These are phyloP conservation scores for Leishmania martiniquensis DNA, from an alignment of 208 protist genomes.

Conservation along the genomic window DNA sequence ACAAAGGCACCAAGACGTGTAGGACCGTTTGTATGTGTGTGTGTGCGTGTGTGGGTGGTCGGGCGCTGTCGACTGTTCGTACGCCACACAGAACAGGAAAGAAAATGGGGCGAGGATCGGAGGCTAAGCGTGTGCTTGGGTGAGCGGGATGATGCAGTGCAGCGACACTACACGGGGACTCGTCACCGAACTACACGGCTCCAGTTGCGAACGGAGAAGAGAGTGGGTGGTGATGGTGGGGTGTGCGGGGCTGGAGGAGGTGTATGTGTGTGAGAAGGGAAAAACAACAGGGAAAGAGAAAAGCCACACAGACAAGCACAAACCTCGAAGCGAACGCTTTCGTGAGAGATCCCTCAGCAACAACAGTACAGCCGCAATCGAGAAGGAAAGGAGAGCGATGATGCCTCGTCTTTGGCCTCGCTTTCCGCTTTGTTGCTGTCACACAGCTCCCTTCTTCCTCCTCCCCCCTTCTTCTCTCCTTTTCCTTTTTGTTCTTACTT, in stretches of 20 bases:
- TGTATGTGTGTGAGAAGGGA: not conserved
- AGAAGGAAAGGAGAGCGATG: not conserved
- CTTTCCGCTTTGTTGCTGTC: too few species aligned
- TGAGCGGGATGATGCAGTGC: not conserved
- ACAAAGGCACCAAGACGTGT: not conserved
- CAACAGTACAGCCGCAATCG: not conserved
- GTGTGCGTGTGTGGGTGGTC: not conserved
- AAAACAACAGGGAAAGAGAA: not conserved
- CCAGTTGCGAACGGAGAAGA: not conserved
- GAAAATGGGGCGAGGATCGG: not conserved
- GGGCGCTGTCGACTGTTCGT: not conserved
- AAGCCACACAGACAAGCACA: not conserved
- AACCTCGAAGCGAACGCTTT: not conserved
- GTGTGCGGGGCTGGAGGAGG: not conserved
- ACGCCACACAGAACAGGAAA: constrained; percentile 8
- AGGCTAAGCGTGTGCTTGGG: not conserved
- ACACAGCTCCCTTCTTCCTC: too few species aligned
- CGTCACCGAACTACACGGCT: not conserved
- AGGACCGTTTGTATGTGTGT: not conserved
- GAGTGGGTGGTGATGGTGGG: not conserved
- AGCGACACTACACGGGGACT: not conserved
- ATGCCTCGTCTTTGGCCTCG: too few species aligned
- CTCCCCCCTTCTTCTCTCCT: not conserved
- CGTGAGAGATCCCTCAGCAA: not conserved
- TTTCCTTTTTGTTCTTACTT: not conserved